Base-by-base conservation (phyloP, 2,329 filamentous ascomycete genomes). In the Scopulariopsis brevicaulis region DNA sequence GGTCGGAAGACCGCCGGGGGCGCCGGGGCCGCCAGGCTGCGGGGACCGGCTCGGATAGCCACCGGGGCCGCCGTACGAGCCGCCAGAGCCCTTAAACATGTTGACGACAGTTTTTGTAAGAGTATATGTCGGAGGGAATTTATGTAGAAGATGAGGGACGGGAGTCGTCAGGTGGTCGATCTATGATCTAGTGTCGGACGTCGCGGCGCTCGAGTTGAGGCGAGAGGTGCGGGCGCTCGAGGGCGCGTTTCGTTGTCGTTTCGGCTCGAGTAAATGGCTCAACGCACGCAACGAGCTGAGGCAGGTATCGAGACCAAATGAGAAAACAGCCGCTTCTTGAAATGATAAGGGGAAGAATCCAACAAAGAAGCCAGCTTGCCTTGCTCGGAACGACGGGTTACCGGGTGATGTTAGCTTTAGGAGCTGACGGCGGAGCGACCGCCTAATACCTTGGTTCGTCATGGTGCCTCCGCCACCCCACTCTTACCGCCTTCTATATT, bases 41-140 rank as follows among this genome's bases (percentile, higher is more conserved):
- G 40, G 40, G 15, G 40, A 46, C 18, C 40, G 40, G 15, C 40
- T n/a, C 18, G 40, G 40, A 46, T 14, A 18, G 15, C 48, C 43
- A 64, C 66, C 28, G 71, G 69, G 12, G 66, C 66, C 40, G 61
- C 59, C 46, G 61, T 15, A 22, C 5, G 52, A 55, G 57, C 35
- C 25, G 56, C 53, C 53, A 25, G 56, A 28, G 37, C 55, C 55
- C 59, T 50, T 34, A 28, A 12, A 53, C 58, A 60, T 37, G 53
- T 18, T 18, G 48, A 22, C 4, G 32, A 35, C 14, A 50, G 53
- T 28, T 6, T 24, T 50, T 22, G 46, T 10, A 6, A 7, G 22
- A 50, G 20, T n/a, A 8, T 24, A 24, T 22, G n/a, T 4, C 18
- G 20, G 46, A 20, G 22, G 20, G 24, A 46, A n/a, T 15, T 3